phyloP scores from a whole-genome alignment of 192 early-diverging fungal genomes.

The Coemansia guatemalensis region DNA sequence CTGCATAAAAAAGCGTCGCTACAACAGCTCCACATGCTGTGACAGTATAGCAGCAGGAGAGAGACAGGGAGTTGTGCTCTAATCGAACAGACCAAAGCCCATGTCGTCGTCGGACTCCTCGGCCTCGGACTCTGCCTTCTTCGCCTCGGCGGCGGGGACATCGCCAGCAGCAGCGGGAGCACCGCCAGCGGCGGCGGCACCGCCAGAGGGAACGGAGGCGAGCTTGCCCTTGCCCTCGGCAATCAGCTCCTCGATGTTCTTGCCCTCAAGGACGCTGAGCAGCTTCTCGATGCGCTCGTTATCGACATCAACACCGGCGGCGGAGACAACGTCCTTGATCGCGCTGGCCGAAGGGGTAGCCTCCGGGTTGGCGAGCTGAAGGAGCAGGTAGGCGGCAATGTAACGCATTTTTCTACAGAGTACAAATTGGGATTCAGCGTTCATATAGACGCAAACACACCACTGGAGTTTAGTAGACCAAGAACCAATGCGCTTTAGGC shows the following conservation, averaged over 20 bases:
- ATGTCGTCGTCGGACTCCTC: conserved; percentile 94
- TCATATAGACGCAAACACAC: background rate
- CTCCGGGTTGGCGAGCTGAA: conserved; percentile 82
- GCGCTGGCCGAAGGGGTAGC: conserved; percentile 72
- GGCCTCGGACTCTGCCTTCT: conserved; percentile 65
- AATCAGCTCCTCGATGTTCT: conserved; percentile 90
- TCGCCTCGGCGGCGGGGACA: conserved; percentile 62
- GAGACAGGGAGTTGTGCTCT: conserved; percentile 40
- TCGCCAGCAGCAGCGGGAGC: conserved; percentile 66
- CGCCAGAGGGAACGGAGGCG: conserved; percentile 90
- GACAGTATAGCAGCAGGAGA: background rate
- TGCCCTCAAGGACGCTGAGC: conserved; percentile 81
- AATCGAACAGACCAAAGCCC: conserved; percentile 98
- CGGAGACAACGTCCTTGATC: conserved; percentile 78
- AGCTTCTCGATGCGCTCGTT: conserved; percentile 74
- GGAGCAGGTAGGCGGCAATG: conserved; percentile 97
- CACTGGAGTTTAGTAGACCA: background rate
- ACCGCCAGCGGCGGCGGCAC: conserved; percentile 67
- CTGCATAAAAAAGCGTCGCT: background rate
- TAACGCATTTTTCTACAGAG: conserved; percentile 83
- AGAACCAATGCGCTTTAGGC: background rate
- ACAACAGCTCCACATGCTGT: background rate
- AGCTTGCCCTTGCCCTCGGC: conserved; percentile 91
- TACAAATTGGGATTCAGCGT: background rate
- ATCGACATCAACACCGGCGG: conserved; percentile 94